Base-by-base conservation (phyloP, 331 rosid species). In the Acacia concinna region DNA sequence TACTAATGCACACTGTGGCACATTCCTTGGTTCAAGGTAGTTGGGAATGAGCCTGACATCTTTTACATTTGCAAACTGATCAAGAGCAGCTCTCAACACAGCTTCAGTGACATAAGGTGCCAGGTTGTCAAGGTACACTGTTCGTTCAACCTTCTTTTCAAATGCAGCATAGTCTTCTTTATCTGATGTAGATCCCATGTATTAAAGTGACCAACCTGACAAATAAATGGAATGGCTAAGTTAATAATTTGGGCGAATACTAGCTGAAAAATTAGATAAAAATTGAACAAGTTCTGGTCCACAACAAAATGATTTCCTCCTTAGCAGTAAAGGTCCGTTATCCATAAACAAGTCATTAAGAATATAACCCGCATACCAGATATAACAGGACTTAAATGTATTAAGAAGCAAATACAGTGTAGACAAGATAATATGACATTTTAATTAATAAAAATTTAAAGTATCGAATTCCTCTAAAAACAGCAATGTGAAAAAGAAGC, bases 31-130 rank as follows among this genome's bases (percentile, higher is more conserved):
- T 54, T 83, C 95, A 8, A 78, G 13, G 85, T 80, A 89, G 82
- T 91, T 95, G 17, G 90, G 94, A 79, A 93, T 90, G 78, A 95
- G 90, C 70, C 85, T 90, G 12, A 95, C 75, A 44, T 12, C 85
- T 51, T 76, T 83, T 6, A 95, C 99, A 27, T 25, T 25, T 47
- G 93, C 93, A 81, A 90, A 95, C 89, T 93, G 99, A 32, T 85
- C 86, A 62, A 95, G 75, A 63, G 99, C 97, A 62, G 88, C 84
- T 83, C 78, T 86, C 84, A 95, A 56, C 43, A 95, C 91, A 17
- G 90, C 25, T 70, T 95, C 94, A 23, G 92, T 90, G 76, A 95
- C 96, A 37, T 79, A 91, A 6, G 94, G 96, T 41, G 98, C 90
- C 74, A 91, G 67, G 78, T 95, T 90, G 75, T 95, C 98, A 1